These are phyloP conservation scores for Tetradesmus lagerheimii DNA, from an alignment of 139 green algal species.

Conservation along the genomic window DNA sequence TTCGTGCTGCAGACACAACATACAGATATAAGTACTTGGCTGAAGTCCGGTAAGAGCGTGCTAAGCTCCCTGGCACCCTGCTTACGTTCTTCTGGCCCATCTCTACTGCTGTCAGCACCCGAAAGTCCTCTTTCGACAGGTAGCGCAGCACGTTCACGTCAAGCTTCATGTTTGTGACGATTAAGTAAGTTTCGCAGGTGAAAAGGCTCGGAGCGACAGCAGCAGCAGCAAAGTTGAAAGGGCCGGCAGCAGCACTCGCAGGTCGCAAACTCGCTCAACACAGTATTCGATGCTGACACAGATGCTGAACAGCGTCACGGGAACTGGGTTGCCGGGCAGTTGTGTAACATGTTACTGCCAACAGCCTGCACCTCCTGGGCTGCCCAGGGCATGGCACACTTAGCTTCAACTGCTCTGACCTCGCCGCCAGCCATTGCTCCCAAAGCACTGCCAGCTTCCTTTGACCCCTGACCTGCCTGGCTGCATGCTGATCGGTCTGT, in stretches of 20 bases:
- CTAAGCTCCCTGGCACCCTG: no score
- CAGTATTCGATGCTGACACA: no score
- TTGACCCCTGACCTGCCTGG: no score
- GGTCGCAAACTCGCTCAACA: neutral
- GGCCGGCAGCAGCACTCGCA: neutral
- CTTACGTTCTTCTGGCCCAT: conserved; percentile 98
- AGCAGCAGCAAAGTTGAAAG: neutral
- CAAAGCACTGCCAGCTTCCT: no score
- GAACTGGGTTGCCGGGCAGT: neutral
- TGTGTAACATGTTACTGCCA: conserved; percentile 5
- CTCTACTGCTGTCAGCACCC: conserved; percentile 95
- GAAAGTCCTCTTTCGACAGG: conserved; percentile 95
- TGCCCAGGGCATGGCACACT: no score
- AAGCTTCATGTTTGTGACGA: conserved; percentile 91
- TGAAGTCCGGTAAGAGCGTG: neutral
- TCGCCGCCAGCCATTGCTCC: no score
- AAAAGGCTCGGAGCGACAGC: neutral
- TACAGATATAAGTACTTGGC: neutral
- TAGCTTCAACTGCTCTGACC: no score
- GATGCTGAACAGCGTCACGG: neutral
- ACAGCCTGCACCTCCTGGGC: neutral
- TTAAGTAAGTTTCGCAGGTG: neutral
- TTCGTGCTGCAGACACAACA: conserved; percentile 85
- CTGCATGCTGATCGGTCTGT: no score
- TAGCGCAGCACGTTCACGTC: conserved; percentile 97